Base-by-base conservation (phyloP, 1,139 yeast species). In the Protomyces pachydermus region DNA sequence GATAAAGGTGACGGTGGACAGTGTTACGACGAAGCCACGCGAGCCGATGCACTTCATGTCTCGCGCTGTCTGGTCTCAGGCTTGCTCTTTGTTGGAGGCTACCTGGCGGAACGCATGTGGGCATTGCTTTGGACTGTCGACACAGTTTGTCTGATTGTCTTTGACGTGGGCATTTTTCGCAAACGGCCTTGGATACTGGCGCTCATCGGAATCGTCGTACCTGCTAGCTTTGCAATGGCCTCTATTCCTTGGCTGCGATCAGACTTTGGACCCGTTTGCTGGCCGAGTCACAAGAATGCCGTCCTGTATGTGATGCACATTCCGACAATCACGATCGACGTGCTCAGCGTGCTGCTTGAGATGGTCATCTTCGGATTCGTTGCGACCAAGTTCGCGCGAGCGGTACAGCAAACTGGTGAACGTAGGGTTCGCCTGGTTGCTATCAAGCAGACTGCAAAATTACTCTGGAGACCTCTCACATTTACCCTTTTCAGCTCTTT, bases 1-100 rank as follows among this genome's bases (percentile, higher is more conserved):
- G 56, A 58, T n/a, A 6, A 52, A 6, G 50, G 12, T 23, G 14
- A 37, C 6, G 28, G 18, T 20, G 45, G 56, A 16, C 14, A 23
- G 18, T 58, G 62, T 16, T 39, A 45, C 56, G 56, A 58, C 37
- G n/a, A 38, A 5, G 45, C 52, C 51, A 58, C 62, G 14, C 18
- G 56, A 12, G 62, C 62, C 8, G 35, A 48, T 6, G 62, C 52
- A 3, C 45, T 52, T 25, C 56, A 50, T 25, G 62, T 58, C 8
- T 23, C 62, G 2, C 62, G 62, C 9, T 58, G 62, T 18, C 52
- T 55, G 9, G 32, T 58, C 6, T 52, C 56, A 4, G 62, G 62
- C 42, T 9, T 58, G 12, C 25, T 58, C n/a, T 18, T 58, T 23
- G 53, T 52, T 16, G 53, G 18, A 14, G 62, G 62, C 32, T 42